These are phyloP conservation scores for Calonectria pseudoturangicola DNA, from an alignment of 2,329 filamentous ascomycete genomes.

Conservation along the genomic window DNA sequence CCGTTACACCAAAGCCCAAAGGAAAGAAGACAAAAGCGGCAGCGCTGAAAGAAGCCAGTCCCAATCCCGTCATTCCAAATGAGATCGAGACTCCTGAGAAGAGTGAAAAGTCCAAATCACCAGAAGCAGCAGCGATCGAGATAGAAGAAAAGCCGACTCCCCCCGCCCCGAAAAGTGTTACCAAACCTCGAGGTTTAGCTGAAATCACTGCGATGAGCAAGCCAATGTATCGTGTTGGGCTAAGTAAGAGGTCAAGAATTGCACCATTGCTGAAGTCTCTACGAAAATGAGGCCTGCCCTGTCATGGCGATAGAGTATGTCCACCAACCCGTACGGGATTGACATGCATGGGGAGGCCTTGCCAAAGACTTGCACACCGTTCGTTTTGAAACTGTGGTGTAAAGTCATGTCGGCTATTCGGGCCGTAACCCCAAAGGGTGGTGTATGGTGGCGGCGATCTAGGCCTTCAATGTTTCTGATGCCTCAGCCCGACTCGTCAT, in stretches of 20 bases:
- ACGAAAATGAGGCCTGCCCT: constrained; percentile 60
- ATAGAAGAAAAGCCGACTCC: constrained; percentile 32
- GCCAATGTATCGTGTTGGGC: constrained; percentile 69
- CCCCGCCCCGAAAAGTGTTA: constrained; percentile 33
- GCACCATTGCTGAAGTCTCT: constrained; percentile 71
- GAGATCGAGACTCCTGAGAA: constrained; percentile 27
- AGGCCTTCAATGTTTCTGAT: background rate
- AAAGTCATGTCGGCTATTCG: background rate
- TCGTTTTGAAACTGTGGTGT: background rate
- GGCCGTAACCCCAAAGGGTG: background rate
- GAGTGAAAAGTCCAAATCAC: constrained; percentile 20
- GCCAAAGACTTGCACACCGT: background rate
- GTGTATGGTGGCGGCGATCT: background rate
- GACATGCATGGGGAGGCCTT: background rate
- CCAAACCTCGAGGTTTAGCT: constrained; percentile 45
- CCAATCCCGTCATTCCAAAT: constrained; percentile 19
- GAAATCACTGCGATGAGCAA: constrained; percentile 54
- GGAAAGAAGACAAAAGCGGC: background rate
- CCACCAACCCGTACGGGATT: background rate
- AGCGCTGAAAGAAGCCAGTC: constrained; percentile 41
- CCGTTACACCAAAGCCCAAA: background rate
- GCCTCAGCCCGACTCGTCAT: background rate
- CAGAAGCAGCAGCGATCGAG: constrained; percentile 10
- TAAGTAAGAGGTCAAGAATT: constrained; percentile 71
- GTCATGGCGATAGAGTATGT: background rate